Base-by-base conservation (phyloP, 345 rosid species). In the Abelmoschus esculentus region DNA sequence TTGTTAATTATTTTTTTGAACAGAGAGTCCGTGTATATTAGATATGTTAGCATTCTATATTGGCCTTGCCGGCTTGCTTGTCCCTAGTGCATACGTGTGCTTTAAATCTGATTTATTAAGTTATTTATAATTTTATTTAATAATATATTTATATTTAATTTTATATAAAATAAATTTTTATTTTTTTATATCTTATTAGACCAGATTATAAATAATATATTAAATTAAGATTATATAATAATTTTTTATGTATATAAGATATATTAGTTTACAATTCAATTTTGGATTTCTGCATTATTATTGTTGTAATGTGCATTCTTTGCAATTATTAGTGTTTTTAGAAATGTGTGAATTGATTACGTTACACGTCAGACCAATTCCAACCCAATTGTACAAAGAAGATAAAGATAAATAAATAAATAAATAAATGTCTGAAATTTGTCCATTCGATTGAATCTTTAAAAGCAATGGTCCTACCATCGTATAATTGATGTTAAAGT, bases 401-500 rank as follows among this genome's bases (percentile, higher is more conserved):
- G 49, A 61, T 17, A 38, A 36, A 46, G 19, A 18, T 26, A 18
- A 53, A 19, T n/a, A n/a, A 46, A 53, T 17, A 11, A 7, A 22
- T 22, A 31, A 11, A 22, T 0, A 42, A 15, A 3, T 0, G 2
- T 56, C 62, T 53, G 10, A 36, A 58, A 58, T 69, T 65, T 72
- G 63, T 69, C 46, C 60, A 68, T 46, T 59, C 52, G 67, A 57
- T 73, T 67, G 68, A 49, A 66, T 29, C 7, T 54, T 7, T 22
- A 52, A 50, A 7, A 3, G 19, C 18, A 9, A 54, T 22, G 62
- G 63, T 15, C 63, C 64, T 15, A 18, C 65, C 11, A 6, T 6
- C 6, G 60, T 18, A 34, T 50, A 62, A 67, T 72, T 50, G 65
- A 66, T 61, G 61, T 73, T 66, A 50, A 46, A 73, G 63, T 72